Evolutionary conservation across 2,329 filamentous ascomycete genomes (phyloP).

Genomic region (Penicillium thymicola): DNA sequence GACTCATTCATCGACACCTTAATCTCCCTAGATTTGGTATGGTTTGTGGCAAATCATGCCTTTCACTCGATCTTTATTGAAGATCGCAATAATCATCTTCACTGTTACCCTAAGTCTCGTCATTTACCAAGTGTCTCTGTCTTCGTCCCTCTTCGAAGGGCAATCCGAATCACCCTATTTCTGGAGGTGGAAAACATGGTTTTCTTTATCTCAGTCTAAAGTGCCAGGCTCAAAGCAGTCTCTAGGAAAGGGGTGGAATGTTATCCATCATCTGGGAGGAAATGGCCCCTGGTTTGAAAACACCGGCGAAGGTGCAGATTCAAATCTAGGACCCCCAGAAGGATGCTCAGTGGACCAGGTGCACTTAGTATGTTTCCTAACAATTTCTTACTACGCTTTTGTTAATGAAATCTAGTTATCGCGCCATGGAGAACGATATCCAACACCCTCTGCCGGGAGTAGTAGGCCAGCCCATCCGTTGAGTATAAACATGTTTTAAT

Average conservation of each 20-base stretch:
- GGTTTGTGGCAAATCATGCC: background rate
- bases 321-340: slow-evolving; percentile 44
- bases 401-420: slow-evolving; percentile 47
- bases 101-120: background rate
- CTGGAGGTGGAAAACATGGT: slow-evolving; percentile 23
- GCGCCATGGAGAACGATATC: slow-evolving; percentile 57
- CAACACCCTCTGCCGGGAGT: slow-evolving; percentile 49
- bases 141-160: background rate
- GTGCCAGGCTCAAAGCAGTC: background rate
- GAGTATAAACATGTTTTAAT: background rate
- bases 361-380: slow-evolving; percentile 50
- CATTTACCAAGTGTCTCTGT: background rate
- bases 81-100: background rate
- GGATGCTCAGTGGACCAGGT: slow-evolving; percentile 55
- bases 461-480: slow-evolving; percentile 40
- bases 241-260: slow-evolving; percentile 42
- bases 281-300: slow-evolving; percentile 57
- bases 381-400: background rate
- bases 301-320: slow-evolving; percentile 34
- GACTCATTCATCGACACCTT: background rate
- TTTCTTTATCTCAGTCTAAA: slow-evolving; percentile 8
- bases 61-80: background rate
- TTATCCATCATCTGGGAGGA: slow-evolving; percentile 54
- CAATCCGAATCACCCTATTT: slow-evolving; percentile 6
- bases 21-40: background rate